Evolutionary conservation across 2,329 filamentous ascomycete genomes (phyloP).

Genomic region (Aspergillus sp.): DNA sequence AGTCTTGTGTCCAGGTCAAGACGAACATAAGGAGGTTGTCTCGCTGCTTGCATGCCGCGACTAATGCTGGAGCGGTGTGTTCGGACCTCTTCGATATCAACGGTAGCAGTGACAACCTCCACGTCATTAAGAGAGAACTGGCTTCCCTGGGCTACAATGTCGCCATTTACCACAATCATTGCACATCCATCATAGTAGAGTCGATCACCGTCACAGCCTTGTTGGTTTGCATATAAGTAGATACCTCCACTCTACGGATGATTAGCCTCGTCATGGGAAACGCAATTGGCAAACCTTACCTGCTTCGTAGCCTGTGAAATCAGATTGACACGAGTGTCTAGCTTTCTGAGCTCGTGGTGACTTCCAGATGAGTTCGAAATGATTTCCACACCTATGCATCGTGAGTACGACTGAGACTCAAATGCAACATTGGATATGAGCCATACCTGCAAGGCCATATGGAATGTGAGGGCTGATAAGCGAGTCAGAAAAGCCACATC

Average conservation of each 20-base stretch:
- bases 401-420: conserved; percentile 2
- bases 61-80: conserved; percentile 24
- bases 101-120: conserved; percentile 59
- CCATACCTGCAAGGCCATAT: conserved; percentile 47
- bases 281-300: conserved; percentile 7
- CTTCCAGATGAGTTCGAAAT: conserved; percentile 63
- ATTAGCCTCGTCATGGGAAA: conserved; percentile 3
- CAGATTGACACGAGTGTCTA: conserved; percentile 56
- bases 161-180: conserved; percentile 58
- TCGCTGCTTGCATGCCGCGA: conserved; percentile 29
- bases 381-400: conserved; percentile 59
- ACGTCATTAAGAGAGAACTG: conserved; percentile 62
- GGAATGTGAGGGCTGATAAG: conserved; percentile 46
- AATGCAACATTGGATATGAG: conserved; percentile 48
- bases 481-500: conserved; percentile 13
- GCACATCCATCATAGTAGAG: conserved; percentile 59
- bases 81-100: conserved; percentile 60
- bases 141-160: conserved; percentile 57
- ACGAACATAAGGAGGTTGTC: conserved; percentile 26
- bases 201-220: conserved; percentile 54
- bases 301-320: conserved; percentile 57
- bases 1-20: conserved; percentile 32
- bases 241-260: conserved; percentile 38
- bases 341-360: conserved; percentile 63
- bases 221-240: conserved; percentile 57